phyloP scores from a whole-genome alignment of 192 early-diverging fungal genomes.

The Phycomyces blakesleeanus region DNA sequence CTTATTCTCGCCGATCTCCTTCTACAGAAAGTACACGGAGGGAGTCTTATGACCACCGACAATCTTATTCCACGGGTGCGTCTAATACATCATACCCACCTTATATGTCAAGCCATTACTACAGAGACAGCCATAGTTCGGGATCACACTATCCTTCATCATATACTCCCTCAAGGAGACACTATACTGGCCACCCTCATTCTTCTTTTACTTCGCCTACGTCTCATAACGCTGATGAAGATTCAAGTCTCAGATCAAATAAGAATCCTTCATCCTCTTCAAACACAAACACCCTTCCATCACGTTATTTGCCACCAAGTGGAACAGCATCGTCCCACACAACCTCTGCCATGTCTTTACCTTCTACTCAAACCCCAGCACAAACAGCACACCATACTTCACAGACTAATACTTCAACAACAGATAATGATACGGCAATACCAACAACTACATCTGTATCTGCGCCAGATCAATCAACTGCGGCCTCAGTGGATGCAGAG shows the following conservation, averaged over 20 bases:
- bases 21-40: slow-evolving; percentile 1
- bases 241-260: not conserved
- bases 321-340: too few species aligned
- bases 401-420: not conserved
- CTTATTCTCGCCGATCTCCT: slow-evolving; percentile 12
- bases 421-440: not conserved
- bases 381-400: not conserved
- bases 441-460: not conserved
- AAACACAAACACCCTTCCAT: too few species aligned
- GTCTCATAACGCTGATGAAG: not conserved
- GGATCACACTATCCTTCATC: not conserved
- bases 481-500: too few species aligned
- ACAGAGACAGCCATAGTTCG: not conserved
- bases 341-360: not conserved
- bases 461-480: too few species aligned
- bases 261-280: too few species aligned
- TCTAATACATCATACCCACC: slow-evolving; percentile 3
- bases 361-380: not conserved
- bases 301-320: too few species aligned
- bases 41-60: slow-evolving; percentile 6
- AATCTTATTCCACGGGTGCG: not conserved
- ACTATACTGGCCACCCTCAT: slow-evolving; percentile 8
- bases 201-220: not conserved
- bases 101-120: slow-evolving; percentile 10
- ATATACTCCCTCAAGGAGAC: slow-evolving; percentile 3